A percentile compares a stretch with the other conserved stretches of the same genome.
Evolutionary conservation across 1,139 yeast genomes (phyloP).

Genomic region (Diutina neorugosa): DNA sequence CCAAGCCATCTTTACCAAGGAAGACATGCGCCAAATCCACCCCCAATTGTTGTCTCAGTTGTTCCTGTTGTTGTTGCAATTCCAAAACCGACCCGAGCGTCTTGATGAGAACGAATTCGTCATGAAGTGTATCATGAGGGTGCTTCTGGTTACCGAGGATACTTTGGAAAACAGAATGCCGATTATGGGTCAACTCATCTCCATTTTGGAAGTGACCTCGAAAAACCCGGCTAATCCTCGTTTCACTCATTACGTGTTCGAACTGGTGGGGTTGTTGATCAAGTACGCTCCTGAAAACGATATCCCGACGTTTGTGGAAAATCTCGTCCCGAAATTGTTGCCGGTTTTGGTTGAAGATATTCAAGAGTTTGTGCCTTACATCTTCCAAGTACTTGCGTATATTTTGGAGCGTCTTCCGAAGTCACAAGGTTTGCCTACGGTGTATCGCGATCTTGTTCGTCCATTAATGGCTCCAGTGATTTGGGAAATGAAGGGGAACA

Average conservation of each 20-base stretch:
- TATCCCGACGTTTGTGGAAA: constrained; percentile 35
- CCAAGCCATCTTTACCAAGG: constrained; percentile 51
- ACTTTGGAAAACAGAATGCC: constrained; percentile 31
- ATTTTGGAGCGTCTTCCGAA: constrained; percentile 55
- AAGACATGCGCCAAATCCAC: constrained; percentile 44
- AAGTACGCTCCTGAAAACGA: constrained; percentile 29
- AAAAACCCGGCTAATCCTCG: constrained; percentile 93
- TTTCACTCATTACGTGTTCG: constrained; percentile 84
- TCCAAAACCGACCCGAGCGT: constrained; percentile 58
- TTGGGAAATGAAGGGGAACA: constrained; percentile 90
- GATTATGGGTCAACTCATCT: constrained; percentile 52
- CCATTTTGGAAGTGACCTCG: constrained; percentile 58
- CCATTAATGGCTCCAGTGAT: constrained; percentile 81
- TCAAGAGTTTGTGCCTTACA: constrained; percentile 89
- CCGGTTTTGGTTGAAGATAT: constrained; percentile 69
- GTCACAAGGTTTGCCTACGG: constrained; percentile 40
- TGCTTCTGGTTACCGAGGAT: constrained; percentile 66
- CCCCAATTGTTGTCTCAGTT: constrained; percentile 46
- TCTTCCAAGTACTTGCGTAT: constrained; percentile 77
- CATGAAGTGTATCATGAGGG: constrained; percentile 81
- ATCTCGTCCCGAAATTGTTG: constrained; percentile 57
- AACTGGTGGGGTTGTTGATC: constrained; percentile 68
- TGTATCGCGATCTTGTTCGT: constrained; percentile 53
- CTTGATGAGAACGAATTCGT: constrained; percentile 90
- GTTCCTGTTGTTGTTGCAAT: constrained; percentile 46